Evolutionary conservation across 352 stramenopile species (phyloP), one percentile per base, ranked within the genome.

Genomic region (Phytophthora pisi): DNA sequence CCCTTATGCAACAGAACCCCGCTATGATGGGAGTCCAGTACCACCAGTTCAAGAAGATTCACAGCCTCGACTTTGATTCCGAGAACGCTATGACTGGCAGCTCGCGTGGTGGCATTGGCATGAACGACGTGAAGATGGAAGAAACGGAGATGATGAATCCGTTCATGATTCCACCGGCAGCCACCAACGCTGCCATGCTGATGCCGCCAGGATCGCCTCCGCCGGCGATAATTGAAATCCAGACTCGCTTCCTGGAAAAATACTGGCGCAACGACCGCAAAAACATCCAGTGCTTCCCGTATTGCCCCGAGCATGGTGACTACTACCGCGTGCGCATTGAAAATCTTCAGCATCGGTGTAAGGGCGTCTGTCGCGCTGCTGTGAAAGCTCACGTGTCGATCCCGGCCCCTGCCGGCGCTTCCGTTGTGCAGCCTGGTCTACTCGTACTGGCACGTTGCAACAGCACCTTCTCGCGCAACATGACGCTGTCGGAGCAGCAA

Each of bases 221-320:
- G n/a, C 82, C 78, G 2, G 78, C 88, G 1, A 68, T 81, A 5
- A 89, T 96, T 15, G 75, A 89, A 26, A 91, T 96, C 46, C 78
- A 91, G 61, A 95, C 90, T 13, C 74, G 65, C 8, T 97, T 97
- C 74, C 59, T 96, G 30, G 82, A 92, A 36, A 97, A 97, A 65
- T 97, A 97, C 62, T 97, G 89, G 84, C 88, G 90, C 59, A 97
- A 97, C 61, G 90, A 97, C 53, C 88, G 90, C 46, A 97, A 97
- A 74, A 97, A 97, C 61, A 92, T 97, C 42, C 90, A 97, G 67
- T 97, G 90, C 61, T 97, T 97, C 67, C 90, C 90, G 15, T 94
- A 91, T 56, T 97, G 90, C 38, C 89, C 88, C 6, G 89, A 96
- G 40, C 88, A 96, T 40, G 90, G 90, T 16, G 90, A 97, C 54